Base-by-base conservation (phyloP, 257 asterid species). In the Salvia rosmarinus region DNA sequence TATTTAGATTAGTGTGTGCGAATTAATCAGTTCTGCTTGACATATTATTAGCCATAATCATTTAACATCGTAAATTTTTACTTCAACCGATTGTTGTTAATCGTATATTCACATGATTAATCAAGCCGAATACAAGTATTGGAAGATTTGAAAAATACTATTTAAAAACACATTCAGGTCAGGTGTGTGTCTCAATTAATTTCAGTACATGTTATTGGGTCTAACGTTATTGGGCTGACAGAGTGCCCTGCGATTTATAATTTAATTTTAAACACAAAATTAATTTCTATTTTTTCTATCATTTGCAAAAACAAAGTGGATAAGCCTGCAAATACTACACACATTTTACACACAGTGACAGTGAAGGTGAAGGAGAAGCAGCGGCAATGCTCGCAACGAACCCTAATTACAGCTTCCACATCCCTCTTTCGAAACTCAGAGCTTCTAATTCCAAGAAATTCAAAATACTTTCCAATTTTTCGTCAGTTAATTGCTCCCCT, bases 381-480 rank as follows among this genome's bases (percentile, higher is more conserved):
- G 70, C 52, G 35, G 74, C 57, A 32, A 85, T 85, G 89, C 75
- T 82, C 68, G 76, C 85, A 39, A 79, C 88, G 28, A 81, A 66
- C 78, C 82, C 86, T 32, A 72, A 51, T 68, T 56, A 75, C 46
- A 71, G 71, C 63, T 77, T 81, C 64, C 77, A 77, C 75, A 39
- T 19, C 16, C 71, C 84, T 59, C 44, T 71, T 6, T 79, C 82
- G 43, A 82, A 61, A 5, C 52, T 55, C 68, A 39, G 68, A 54
- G n/a, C 75, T 0, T 52, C 72, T n/a, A 72, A 28, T 67, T 75
- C 81, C 30, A 60, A 73, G 54, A 81, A 73, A 58, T 35, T 74
- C 65, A 64, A 42, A 50, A 17, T 71, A 6, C 56, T 72, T 17
- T 71, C 85, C 32, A 76, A 75, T n/a, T 68, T 67, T 17, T 59